Percentiles rank a stretch among this genome's conserved stretches.
These are phyloP conservation scores for Ailanthus altissimus DNA, from an alignment of 345 rosid genomes.

Conservation along the genomic window DNA sequence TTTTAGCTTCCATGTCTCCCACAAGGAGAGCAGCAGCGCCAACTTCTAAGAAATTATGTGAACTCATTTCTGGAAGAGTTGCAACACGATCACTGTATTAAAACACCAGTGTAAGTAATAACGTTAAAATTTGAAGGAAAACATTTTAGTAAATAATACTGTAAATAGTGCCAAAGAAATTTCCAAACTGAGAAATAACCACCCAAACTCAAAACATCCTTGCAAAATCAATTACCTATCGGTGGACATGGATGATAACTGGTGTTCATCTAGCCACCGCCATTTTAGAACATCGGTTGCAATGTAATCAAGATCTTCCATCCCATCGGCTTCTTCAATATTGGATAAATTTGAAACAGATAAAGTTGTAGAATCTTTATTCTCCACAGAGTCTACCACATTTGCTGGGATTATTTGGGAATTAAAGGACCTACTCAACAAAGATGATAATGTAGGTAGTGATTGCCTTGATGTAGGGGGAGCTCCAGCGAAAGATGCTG, in stretches of 20 bases:
- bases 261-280: constrained; percentile 86
- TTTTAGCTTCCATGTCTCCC: constrained; percentile 91
- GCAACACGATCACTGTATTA: constrained; percentile 55
- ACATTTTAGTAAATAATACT: constrained; percentile 12
- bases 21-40: constrained; percentile 97
- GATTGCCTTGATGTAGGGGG: constrained; percentile 71
- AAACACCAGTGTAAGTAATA: constrained; percentile 9
- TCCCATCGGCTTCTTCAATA: constrained; percentile 56
- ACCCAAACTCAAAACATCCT: background rate
- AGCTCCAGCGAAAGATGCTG: constrained; percentile 87
- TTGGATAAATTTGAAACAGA: constrained; percentile 68
- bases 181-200: background rate
- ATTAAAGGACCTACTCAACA: constrained; percentile 85
- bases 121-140: constrained; percentile 9
- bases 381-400: constrained; percentile 64
- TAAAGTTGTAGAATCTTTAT: constrained; percentile 55
- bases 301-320: constrained; percentile 70
- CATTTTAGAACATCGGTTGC: constrained; percentile 78
- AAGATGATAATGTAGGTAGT: constrained; percentile 74
- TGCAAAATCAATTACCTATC: constrained; percentile 60
- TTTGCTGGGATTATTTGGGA: constrained; percentile 72
- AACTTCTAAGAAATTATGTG: constrained; percentile 77
- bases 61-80: constrained; percentile 69
- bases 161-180: constrained; percentile 1
- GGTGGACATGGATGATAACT: constrained; percentile 46